Evolutionary conservation across 495 filamentous ascomycete species (phyloP).

Genomic region (Penicillium herquei): DNA sequence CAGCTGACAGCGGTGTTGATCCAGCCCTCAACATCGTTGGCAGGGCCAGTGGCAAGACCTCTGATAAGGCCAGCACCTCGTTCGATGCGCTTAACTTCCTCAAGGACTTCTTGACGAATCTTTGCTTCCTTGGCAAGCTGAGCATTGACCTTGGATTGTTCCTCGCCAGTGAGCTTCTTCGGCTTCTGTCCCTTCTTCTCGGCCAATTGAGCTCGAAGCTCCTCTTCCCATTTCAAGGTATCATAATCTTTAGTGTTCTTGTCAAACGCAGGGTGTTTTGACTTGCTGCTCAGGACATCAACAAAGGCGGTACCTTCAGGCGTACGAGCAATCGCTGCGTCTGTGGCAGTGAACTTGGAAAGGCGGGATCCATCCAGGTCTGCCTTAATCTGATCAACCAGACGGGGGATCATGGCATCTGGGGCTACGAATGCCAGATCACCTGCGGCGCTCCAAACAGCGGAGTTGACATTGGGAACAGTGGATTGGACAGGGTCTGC

Average conservation of each 20-base stretch:
- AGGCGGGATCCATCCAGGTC: conserved; percentile 69
- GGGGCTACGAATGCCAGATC: conserved; percentile 94
- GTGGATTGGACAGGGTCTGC: conserved; percentile 42
- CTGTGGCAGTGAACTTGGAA: conserved; percentile 70
- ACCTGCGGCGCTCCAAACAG: conserved; percentile 76
- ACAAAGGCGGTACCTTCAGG: conserved; percentile 84
- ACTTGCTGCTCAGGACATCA: conserved; percentile 82
- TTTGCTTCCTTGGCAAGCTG: conserved; percentile 83
- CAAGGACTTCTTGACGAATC: conserved; percentile 68
- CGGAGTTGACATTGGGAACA: conserved; percentile 52
- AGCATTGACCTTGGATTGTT: conserved; percentile 84
- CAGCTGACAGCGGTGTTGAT: conserved; percentile 73
- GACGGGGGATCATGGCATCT: conserved; percentile 69
- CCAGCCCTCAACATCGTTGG: conserved; percentile 81
- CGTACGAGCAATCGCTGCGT: conserved; percentile 87
- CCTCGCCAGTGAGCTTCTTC: conserved; percentile 86
- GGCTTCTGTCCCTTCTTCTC: conserved; percentile 87
- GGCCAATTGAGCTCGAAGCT: conserved; percentile 82
- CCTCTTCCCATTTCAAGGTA: conserved; percentile 94
- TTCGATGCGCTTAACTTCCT: conserved; percentile 64
- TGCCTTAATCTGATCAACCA: conserved; percentile 68
- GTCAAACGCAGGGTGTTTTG: conserved; percentile 60
- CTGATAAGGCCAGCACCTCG: conserved; percentile 82
- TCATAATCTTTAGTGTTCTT: conserved; percentile 92
- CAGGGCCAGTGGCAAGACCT: conserved; percentile 78